These are phyloP conservation scores for Flaveria sonorensis DNA, from an alignment of 129 eudicot species.

Conservation along the genomic window DNA sequence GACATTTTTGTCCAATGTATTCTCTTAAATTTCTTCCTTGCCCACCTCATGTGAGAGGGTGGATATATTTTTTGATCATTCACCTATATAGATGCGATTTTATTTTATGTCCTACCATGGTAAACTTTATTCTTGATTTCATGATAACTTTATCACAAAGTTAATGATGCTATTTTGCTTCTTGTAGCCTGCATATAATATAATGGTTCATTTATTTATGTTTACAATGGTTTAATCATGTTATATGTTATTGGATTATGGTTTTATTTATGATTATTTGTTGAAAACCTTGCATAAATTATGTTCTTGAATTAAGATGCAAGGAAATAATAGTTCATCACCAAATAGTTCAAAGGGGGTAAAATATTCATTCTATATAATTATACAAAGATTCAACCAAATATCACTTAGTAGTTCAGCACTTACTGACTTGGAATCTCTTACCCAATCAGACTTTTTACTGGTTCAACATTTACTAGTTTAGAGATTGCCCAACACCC, in stretches of 20 bases:
- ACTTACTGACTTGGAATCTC: no score
- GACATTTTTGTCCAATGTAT: slow-evolving; percentile 25
- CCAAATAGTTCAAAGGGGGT: no score
- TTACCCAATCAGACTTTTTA: no score
- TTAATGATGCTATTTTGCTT: not conserved
- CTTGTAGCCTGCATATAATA: slow-evolving; percentile 30
- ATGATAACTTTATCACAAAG: not conserved
- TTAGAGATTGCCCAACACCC: no score
- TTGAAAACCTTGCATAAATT: slow-evolving; percentile 50
- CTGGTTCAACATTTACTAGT: no score
- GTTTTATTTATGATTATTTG: not conserved
- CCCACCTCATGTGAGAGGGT: slow-evolving; percentile 4
- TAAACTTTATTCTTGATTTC: not conserved
- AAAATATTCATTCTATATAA: no score
- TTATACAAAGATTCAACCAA: no score
- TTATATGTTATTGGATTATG: not conserved
- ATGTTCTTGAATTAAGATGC: slow-evolving; percentile 57
- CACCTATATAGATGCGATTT: slow-evolving; percentile 27
- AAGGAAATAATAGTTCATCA: slow-evolving; percentile 42
- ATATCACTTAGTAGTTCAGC: no score
- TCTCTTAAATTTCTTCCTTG: slow-evolving; percentile 20
- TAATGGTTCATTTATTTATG: not conserved
- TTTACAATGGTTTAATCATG: slow-evolving; percentile 13
- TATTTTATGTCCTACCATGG: no score
- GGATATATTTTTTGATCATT: slow-evolving; percentile 13